phyloP scores from a whole-genome alignment of 768 basidiomycete species.

The Piloderma croceum region DNA sequence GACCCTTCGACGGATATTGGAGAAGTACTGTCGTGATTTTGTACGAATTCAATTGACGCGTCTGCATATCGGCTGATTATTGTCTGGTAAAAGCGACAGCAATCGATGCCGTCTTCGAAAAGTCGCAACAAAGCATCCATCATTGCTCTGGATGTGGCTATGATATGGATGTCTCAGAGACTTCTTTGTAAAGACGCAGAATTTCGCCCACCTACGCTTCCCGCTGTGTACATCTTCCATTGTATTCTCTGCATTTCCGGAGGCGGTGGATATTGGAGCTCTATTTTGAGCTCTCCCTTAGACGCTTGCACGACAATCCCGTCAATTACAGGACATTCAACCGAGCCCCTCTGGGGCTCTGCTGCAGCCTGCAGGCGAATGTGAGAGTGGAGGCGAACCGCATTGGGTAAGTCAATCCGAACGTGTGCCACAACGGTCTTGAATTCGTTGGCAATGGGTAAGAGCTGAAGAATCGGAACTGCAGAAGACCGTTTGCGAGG shows the following conservation, averaged over 20 bases:
- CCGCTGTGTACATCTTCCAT: slow-evolving; percentile 61
- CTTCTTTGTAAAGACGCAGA: too few species aligned
- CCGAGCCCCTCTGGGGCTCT: slow-evolving; percentile 44
- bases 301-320: slow-evolving; percentile 51
- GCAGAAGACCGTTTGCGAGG: slow-evolving; percentile 41
- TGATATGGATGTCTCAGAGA: neutral
- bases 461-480: slow-evolving; percentile 38
- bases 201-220: slow-evolving; percentile 48
- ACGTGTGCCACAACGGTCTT: slow-evolving; percentile 45
- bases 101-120: slow-evolving; percentile 34
- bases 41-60: too few species aligned
- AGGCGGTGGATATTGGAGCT: slow-evolving; percentile 51
- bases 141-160: slow-evolving; percentile 62
- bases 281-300: slow-evolving; percentile 50
- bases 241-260: slow-evolving; percentile 56
- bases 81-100: slow-evolving; percentile 45
- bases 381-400: slow-evolving; percentile 59
- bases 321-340: slow-evolving; percentile 45
- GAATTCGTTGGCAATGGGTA: slow-evolving; percentile 29
- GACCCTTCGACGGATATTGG: too few species aligned
- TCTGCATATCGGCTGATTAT: too few species aligned
- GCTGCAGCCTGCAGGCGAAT: slow-evolving; percentile 58
- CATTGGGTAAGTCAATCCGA: slow-evolving; percentile 45
- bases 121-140: slow-evolving; percentile 54
- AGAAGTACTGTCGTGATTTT: too few species aligned